These are phyloP conservation scores for Zygoascus hellenicus DNA, from an alignment of 1,139 yeast genomes.

Conservation along the genomic window DNA sequence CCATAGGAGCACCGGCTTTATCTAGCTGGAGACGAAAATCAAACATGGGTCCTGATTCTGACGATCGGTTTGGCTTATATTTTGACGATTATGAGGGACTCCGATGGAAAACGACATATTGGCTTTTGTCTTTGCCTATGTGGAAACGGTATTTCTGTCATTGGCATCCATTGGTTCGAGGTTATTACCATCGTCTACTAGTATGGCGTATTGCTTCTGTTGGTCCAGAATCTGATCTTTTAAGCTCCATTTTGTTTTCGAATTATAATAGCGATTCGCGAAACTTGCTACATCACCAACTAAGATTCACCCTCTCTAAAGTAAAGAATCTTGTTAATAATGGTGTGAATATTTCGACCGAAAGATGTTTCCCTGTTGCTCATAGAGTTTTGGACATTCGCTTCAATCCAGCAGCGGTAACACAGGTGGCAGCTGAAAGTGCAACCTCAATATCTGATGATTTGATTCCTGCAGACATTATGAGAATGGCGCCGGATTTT, in stretches of 20 bases:
- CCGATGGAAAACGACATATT: conserved; percentile 45
- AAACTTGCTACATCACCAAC: conserved; percentile 23
- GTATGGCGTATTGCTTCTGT: conserved; percentile 59
- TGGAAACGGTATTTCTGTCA: conserved; percentile 63
- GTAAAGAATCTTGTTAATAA: conserved; percentile 21
- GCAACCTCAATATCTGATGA: neutral
- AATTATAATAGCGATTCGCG: conserved; percentile 31
- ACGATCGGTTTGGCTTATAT: conserved; percentile 1
- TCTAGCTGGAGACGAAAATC: neutral
- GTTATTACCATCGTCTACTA: conserved; percentile 59
- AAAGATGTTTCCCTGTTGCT: conserved; percentile 47
- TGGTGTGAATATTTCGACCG: conserved; percentile 21
- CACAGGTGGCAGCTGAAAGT: neutral
- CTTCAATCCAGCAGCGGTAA: conserved; percentile 33
- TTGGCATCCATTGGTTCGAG: conserved; percentile 73
- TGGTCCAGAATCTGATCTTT: conserved; percentile 27
- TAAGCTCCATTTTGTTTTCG: conserved; percentile 28
- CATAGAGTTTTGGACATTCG: conserved; percentile 43
- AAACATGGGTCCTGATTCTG: neutral
- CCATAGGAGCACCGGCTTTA: conserved; percentile 27
- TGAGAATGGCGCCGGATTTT: neutral
- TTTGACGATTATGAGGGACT: conserved; percentile 27
- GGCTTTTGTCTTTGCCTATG: conserved; percentile 46
- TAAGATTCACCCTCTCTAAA: conserved; percentile 23
- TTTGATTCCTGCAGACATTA: conserved; percentile 3